phyloP scores from a whole-genome alignment of 2,329 filamentous ascomycete genomes.

The Cordyceps tenuipes region DNA sequence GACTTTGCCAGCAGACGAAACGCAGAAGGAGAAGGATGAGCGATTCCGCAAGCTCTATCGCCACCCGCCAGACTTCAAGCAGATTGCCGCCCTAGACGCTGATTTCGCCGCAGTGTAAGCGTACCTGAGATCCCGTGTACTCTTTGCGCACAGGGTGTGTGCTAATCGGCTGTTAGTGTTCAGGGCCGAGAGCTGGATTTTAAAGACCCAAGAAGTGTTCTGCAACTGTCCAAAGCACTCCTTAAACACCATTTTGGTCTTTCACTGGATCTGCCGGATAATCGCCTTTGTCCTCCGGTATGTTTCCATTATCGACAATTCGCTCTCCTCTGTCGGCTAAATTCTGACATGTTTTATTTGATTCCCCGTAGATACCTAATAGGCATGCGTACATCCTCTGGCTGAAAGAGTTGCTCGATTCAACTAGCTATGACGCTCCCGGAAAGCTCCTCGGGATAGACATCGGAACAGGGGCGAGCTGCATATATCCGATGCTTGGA shows the following conservation, averaged over 20 bases:
- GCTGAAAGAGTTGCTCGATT: conserved; percentile 75
- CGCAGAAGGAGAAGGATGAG: background rate
- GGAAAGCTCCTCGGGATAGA: conserved; percentile 64
- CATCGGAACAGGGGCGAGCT: conserved; percentile 83
- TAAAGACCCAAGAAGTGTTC: conserved; percentile 63
- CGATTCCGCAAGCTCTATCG: conserved; percentile 9
- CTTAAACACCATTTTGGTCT: conserved; percentile 69
- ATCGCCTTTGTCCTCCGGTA: conserved; percentile 82
- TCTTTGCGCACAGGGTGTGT: background rate
- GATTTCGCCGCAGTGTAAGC: conserved; percentile 35
- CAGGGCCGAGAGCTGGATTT: conserved; percentile 62
- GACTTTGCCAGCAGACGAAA: background rate
- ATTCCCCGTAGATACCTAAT: conserved; percentile 37
- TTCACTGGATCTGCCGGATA: conserved; percentile 58
- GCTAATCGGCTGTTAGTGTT: conserved; percentile 20
- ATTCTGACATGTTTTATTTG: background rate
- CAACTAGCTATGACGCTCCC: conserved; percentile 45
- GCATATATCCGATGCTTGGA: conserved; percentile 82
- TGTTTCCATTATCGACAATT: background rate
- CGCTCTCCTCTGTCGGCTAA: background rate
- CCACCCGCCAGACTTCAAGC: conserved; percentile 26
- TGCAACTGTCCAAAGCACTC: conserved; percentile 69
- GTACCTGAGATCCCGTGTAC: accelerated
- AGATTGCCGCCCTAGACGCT: conserved; percentile 31
- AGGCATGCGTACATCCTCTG: conserved; percentile 87